A percentile compares a stretch with the other conserved stretches of the same genome.
phyloP scores from a whole-genome alignment of 805 yeast genomes.

The Saccharomyces jurei region DNA sequence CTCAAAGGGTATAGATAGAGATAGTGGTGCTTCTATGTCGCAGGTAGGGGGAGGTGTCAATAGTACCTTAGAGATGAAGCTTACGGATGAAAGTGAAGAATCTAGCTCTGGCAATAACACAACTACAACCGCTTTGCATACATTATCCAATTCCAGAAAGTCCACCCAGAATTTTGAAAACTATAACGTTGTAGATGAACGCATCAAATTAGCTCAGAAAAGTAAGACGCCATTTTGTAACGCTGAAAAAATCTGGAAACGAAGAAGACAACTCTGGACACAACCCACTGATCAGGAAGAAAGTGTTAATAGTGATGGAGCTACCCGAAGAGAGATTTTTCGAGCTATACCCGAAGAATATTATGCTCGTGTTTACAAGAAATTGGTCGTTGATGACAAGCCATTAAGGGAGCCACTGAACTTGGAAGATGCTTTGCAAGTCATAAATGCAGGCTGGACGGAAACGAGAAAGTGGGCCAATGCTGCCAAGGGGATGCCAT shows the following conservation, averaged over 20 bases:
- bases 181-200: constrained; percentile 30
- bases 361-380: constrained; percentile 56
- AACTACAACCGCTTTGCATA: not conserved
- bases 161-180: constrained; percentile 15
- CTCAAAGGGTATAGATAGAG: constrained; percentile 7
- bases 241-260: constrained; percentile 62
- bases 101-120: not conserved
- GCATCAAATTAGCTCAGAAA: constrained; percentile 22
- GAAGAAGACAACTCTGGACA: constrained; percentile 63
- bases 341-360: constrained; percentile 38
- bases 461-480: constrained; percentile 67
- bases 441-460: constrained; percentile 81
- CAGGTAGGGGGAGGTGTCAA: constrained; percentile 3
- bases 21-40: constrained; percentile 11
- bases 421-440: constrained; percentile 59
- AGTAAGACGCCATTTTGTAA: constrained; percentile 36
- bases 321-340: constrained; percentile 19
- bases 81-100: not conserved
- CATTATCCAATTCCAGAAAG: not conserved
- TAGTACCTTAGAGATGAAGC: not conserved
- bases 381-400: constrained; percentile 62
- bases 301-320: constrained; percentile 2
- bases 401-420: constrained; percentile 63
- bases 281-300: constrained; percentile 18
- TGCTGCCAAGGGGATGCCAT: constrained; percentile 33